Percentiles rank a stretch among this genome's conserved stretches.
Conservation (phyloP, 345 rosid genomes). For the Anacardium occidentale region DNA sequence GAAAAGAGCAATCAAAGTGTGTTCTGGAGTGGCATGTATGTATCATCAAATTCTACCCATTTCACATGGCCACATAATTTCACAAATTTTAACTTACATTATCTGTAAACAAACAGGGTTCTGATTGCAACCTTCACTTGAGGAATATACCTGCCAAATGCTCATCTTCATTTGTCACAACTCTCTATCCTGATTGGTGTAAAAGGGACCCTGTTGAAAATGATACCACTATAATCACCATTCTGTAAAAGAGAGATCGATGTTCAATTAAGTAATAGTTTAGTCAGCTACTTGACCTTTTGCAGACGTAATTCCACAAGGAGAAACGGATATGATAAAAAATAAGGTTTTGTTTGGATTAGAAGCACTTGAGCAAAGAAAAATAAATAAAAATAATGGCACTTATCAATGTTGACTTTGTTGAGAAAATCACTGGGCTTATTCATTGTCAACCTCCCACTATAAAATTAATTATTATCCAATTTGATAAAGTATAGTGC, state of each 20-base stretch:
- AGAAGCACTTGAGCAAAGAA: neutral
- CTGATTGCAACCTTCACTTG: neutral
- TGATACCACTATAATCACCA: neutral
- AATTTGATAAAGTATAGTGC: constrained; percentile 7
- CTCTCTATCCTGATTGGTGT: neutral
- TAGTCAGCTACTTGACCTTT: neutral
- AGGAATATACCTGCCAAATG: neutral
- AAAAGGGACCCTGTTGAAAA: neutral
- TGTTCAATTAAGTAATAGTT: too few species aligned
- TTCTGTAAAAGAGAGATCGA: too few species aligned
- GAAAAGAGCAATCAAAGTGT: neutral
- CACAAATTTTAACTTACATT: neutral
- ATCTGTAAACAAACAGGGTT: neutral
- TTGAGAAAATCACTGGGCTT: neutral
- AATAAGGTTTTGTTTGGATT: too few species aligned
- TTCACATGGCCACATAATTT: neutral
- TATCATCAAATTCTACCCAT: constrained; percentile 12
- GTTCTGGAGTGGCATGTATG: too few species aligned
- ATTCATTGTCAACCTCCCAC: constrained; percentile 29
- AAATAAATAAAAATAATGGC: too few species aligned
- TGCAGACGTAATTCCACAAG: too few species aligned
- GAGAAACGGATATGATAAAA: too few species aligned
- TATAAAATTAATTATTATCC: constrained; percentile 11
- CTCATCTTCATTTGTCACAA: neutral
- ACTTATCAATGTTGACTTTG: constrained; percentile 20